Percentiles rank a stretch among this genome's conserved stretches.
Evolutionary conservation across 2,329 filamentous ascomycete species (phyloP).

Genomic region (Paraphaeosphaeria sporulosa): DNA sequence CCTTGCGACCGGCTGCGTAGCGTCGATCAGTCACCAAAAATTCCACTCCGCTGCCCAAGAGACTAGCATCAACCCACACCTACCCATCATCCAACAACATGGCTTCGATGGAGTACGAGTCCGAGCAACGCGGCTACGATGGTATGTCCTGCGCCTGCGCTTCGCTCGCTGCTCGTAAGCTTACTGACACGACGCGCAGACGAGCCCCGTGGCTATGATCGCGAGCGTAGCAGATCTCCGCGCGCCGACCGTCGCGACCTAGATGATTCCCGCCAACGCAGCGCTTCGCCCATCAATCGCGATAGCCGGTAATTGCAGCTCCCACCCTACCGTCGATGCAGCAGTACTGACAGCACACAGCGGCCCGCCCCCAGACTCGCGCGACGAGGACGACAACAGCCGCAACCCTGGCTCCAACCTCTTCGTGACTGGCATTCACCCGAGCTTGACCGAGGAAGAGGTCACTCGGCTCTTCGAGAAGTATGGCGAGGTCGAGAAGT

Average conservation of each 20-base stretch:
- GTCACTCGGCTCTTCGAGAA: constrained; percentile 97
- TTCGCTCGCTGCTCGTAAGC: constrained; percentile 20
- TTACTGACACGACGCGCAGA: constrained; percentile 49
- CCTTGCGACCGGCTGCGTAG: constrained; percentile 35
- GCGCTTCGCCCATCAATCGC: constrained; percentile 69
- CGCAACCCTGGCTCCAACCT: constrained; percentile 96
- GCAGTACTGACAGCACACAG: constrained; percentile 44
- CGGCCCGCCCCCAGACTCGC: constrained; percentile 57
- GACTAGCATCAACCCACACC: constrained; percentile 29
- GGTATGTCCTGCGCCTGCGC: constrained; percentile 56
- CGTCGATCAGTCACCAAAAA: constrained; percentile 43
- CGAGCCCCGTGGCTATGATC: constrained; percentile 68
- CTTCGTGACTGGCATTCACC: constrained; percentile 98
- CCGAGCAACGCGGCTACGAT: constrained; percentile 70
- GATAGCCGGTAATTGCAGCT: constrained; percentile 45
- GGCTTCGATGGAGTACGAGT: constrained; percentile 70
- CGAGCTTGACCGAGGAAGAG: constrained; percentile 86
- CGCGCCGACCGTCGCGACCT: constrained; percentile 58
- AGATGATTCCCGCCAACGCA: constrained; percentile 67
- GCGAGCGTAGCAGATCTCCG: constrained; percentile 72
- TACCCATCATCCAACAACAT: constrained; percentile 40
- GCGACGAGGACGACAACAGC: constrained; percentile 78
- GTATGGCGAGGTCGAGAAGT: constrained; percentile 98
- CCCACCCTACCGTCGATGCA: constrained; percentile 5
- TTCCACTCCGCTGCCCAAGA: constrained; percentile 33